Base-by-base conservation (phyloP, 106 monocot species). In the Dioscorea alata region DNA sequence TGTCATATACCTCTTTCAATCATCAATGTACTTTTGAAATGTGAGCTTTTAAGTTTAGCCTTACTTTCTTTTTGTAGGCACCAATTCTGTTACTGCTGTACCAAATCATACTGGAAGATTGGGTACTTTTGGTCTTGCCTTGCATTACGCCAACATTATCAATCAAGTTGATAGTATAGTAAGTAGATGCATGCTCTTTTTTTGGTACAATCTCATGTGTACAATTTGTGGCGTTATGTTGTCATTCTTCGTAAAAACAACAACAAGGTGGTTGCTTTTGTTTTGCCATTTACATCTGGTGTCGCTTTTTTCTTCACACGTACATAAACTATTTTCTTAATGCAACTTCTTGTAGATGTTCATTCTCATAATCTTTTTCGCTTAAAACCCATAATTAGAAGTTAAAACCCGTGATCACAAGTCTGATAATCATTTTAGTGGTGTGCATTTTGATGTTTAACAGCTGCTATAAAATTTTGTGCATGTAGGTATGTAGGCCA, bases 61-160 rank as follows among this genome's bases (percentile, higher is more conserved):
- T 42, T 42, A 42, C 10, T 10, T n/a, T n/a, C n/a, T n/a, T 42
- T 42, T 42, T 42, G 42, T 8, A 42, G 42, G 42, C 42, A 42
- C 42, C 42, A 42, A 42, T 42, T 42, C 0, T 6, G 42, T 8
- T 6, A 5, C 6, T 5, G 6, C 42, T 42, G 42, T 6, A 10
- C 42, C 42, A 42, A 42, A 42, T 42, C 42, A 42, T 69, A 67
- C 69, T 61, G 80, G 71, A 48, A 79, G 75, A 78, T 74, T 97
- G 78, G 97, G 97, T 21, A 72, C 87, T 63, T 78, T 84, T 21
- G 97, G 97, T 68, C 92, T 97, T 76, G 83, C 97, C 23, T 71
- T 92, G 70, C 97, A 97, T 56, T 97, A 97, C 71, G 97, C 97
- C 25, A 97, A 97, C 81, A 74, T 97, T 65, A 87, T 97, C 68